phyloP scores from a whole-genome alignment of 371 early-diverging fungal genomes.

The Actinomortierella wolfii region DNA sequence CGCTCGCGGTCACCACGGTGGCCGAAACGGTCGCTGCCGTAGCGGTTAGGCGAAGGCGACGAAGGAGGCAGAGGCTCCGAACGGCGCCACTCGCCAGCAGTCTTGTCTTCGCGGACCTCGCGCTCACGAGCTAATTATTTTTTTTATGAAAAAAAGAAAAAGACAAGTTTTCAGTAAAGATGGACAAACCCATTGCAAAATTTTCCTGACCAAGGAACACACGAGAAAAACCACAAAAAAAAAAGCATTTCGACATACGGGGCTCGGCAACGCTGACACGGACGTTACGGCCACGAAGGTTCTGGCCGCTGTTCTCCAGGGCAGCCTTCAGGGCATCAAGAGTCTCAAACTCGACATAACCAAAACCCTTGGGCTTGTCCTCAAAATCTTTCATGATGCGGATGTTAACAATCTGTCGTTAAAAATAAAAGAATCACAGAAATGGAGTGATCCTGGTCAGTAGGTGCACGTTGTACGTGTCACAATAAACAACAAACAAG shows the following conservation, averaged over 20 bases:
- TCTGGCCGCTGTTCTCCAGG: slow-evolving; percentile 59
- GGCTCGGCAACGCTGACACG: slow-evolving; percentile 89
- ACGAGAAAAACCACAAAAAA: not conserved
- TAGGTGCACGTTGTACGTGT: too few relatives aligned
- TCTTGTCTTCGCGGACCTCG: slow-evolving; percentile 48
- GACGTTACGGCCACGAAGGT: slow-evolving; percentile 70
- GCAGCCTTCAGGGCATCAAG: slow-evolving; percentile 81
- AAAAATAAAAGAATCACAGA: not conserved
- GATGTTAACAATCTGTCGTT: slow-evolving; percentile 59
- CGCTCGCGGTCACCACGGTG: slow-evolving; percentile 42
- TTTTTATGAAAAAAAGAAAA: slow-evolving; percentile 1
- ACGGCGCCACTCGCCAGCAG: slow-evolving; percentile 55
- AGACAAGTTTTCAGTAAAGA: not conserved
- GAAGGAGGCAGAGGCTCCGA: slow-evolving; percentile 40
- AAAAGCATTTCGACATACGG: slow-evolving; percentile 56
- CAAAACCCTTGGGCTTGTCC: slow-evolving; percentile 88
- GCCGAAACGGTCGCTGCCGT: slow-evolving; percentile 33
- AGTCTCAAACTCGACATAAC: slow-evolving; percentile 92
- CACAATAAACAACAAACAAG: too few relatives aligned
- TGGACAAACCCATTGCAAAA: not conserved
- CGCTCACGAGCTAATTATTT: slow-evolving; percentile 46
- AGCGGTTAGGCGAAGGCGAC: slow-evolving; percentile 15
- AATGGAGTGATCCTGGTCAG: too few relatives aligned
- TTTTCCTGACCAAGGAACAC: not conserved
- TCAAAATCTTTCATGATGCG: slow-evolving; percentile 77